Evolutionary conservation across 2,329 filamentous ascomycete genomes (phyloP).

Genomic region (Emergomyces africanus): DNA sequence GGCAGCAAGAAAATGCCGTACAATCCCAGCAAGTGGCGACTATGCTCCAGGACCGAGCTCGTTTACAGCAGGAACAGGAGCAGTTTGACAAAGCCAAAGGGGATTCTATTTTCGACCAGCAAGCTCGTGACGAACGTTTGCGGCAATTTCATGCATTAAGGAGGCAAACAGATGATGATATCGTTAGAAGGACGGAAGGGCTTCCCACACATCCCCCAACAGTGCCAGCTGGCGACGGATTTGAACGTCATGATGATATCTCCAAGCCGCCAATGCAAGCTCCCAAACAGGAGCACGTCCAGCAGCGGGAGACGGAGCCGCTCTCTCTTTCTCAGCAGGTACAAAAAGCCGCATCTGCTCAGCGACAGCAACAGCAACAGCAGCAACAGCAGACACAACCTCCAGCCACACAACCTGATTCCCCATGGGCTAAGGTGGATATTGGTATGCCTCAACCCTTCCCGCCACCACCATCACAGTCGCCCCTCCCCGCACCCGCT

Average conservation of each 20-base stretch:
- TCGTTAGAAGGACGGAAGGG: slow-evolving; percentile 25
- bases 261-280: slow-evolving; percentile 13
- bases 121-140: slow-evolving; percentile 53
- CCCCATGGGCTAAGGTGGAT: slow-evolving; percentile 48
- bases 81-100: slow-evolving; percentile 35
- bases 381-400: slow-evolving; percentile 27
- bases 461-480: slow-evolving; percentile 61
- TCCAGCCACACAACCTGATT: slow-evolving; percentile 30
- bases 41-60: slow-evolving; percentile 49
- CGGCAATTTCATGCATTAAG: slow-evolving; percentile 72
- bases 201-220: slow-evolving; percentile 29
- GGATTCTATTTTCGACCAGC: slow-evolving; percentile 36
- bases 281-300: slow-evolving; percentile 13
- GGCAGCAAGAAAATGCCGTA: slow-evolving; percentile 29
- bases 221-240: slow-evolving; percentile 17
- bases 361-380: slow-evolving; percentile 25
- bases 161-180: slow-evolving; percentile 46
- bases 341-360: slow-evolving; percentile 51
- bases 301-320: slow-evolving; percentile 29
- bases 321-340: slow-evolving; percentile 70
- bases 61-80: slow-evolving; percentile 49
- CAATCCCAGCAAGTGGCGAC: slow-evolving; percentile 46
- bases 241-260: slow-evolving; percentile 16
- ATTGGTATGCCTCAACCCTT: slow-evolving; percentile 54
- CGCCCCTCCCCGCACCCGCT: slow-evolving; percentile 75